Evolutionary conservation across 2,329 filamentous ascomycete genomes (phyloP).

Genomic region (Thelonectria blattea): DNA sequence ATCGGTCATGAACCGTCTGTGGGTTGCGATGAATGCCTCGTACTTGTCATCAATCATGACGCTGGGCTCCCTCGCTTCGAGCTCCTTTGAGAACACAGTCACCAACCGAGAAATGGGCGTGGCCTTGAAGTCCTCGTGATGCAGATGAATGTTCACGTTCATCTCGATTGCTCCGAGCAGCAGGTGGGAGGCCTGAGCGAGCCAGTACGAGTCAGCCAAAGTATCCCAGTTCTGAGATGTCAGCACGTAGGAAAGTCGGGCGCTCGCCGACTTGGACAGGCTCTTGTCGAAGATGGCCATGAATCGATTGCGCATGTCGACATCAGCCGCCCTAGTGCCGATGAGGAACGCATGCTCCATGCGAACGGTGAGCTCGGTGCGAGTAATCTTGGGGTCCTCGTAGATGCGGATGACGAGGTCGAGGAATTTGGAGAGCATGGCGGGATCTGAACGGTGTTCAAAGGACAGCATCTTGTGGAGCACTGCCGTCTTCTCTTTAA

Average conservation of each 20-base stretch:
- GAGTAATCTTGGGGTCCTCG: conserved; percentile 93
- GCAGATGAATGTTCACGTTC: conserved; percentile 77
- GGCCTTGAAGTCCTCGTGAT: conserved; percentile 83
- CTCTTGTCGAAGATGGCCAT: conserved; percentile 96
- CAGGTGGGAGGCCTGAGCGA: conserved; percentile 92
- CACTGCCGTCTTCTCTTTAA: conserved; percentile 98
- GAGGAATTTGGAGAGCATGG: conserved; percentile 89
- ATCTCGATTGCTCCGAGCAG: conserved; percentile 90
- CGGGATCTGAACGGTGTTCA: conserved; percentile 81
- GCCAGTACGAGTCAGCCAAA: conserved; percentile 92
- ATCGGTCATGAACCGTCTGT: conserved; percentile 84
- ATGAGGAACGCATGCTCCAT: conserved; percentile 99
- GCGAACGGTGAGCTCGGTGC: conserved; percentile 93
- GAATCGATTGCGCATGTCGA: conserved; percentile 96
- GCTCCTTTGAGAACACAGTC: conserved; percentile 76
- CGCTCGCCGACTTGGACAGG: conserved; percentile 88
- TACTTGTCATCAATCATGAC: conserved; percentile 82
- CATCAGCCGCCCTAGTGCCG: conserved; percentile 88
- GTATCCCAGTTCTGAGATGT: conserved; percentile 97
- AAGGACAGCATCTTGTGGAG: conserved; percentile 99
- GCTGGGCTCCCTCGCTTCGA: conserved; percentile 67
- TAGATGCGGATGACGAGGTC: conserved; percentile 98
- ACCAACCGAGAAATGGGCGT: conserved; percentile 77
- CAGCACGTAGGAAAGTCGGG: conserved; percentile 86
- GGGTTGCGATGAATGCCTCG: conserved; percentile 77